These are phyloP conservation scores for Gaultheria prostrata DNA, from an alignment of 148 eudicot genomes.

Conservation along the genomic window DNA sequence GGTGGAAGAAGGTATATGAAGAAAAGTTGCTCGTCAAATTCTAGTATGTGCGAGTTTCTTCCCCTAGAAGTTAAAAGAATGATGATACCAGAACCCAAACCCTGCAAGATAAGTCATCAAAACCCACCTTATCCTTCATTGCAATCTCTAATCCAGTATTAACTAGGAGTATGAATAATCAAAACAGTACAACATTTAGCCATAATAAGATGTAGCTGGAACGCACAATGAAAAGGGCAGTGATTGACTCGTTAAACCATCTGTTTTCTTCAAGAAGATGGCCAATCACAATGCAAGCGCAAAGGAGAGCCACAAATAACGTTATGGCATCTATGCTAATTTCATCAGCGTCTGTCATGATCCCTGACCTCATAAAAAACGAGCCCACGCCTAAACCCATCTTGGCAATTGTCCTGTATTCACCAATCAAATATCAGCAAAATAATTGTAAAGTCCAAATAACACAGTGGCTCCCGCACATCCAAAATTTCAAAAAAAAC, in stretches of 20 bases:
- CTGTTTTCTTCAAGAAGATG: constrained; percentile 38
- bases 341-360: constrained; percentile 20
- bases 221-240: constrained; percentile 37
- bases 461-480: background rate
- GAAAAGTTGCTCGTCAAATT: constrained; percentile 57
- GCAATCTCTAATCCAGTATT: background rate
- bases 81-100: constrained; percentile 41
- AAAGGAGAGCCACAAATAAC: constrained; percentile 37
- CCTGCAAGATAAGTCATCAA: constrained; percentile 30
- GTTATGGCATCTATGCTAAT: constrained; percentile 28
- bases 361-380: constrained; percentile 17
- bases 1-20: constrained; percentile 70
- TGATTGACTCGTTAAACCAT: constrained; percentile 43
- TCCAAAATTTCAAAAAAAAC: background rate
- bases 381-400: constrained; percentile 17
- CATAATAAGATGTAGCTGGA: background rate
- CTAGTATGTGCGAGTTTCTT: constrained; percentile 36
- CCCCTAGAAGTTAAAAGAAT: constrained; percentile 33
- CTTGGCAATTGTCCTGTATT: constrained; percentile 14
- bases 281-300: constrained; percentile 39
- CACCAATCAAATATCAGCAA: background rate
- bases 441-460: background rate
- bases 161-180: too few relatives aligned
- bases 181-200: too few relatives aligned
- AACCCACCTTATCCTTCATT: background rate